Evolutionary conservation across 805 yeast genomes (phyloP).

Genomic region (Wickerhamiella parazyma): DNA sequence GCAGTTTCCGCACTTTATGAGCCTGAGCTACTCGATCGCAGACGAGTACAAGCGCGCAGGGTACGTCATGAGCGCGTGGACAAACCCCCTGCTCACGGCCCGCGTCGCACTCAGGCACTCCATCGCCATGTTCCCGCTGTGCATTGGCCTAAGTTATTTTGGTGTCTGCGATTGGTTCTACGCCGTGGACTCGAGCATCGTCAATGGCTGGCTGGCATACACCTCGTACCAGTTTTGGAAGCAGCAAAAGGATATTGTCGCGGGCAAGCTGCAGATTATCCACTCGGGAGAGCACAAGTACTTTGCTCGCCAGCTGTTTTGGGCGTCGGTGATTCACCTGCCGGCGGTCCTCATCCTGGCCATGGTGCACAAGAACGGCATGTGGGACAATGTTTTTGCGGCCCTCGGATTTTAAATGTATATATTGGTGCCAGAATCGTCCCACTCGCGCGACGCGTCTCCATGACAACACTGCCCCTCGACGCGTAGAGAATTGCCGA

Average conservation of each 20-base stretch:
- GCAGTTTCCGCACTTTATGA: conserved; percentile 97
- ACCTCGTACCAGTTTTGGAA: conserved; percentile 74
- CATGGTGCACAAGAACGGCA: conserved; percentile 88
- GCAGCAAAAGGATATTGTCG: conserved; percentile 42
- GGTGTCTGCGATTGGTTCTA: conserved; percentile 74
- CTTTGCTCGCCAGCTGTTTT: conserved; percentile 74
- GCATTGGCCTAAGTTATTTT: conserved; percentile 65
- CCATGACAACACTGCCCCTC: no score
- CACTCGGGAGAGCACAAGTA: conserved; percentile 31
- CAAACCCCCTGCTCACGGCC: conserved; percentile 81
- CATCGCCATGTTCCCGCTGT: conserved; percentile 83
- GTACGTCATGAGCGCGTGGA: conserved; percentile 94
- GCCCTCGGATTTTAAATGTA: not conserved
- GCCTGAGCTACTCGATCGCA: conserved; percentile 75
- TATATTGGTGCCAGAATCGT: no score
- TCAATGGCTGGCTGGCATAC: conserved; percentile 76
- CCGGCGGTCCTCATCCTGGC: conserved; percentile 85
- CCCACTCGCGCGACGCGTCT: no score
- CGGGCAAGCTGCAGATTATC: conserved; percentile 6
- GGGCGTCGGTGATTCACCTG: conserved; percentile 90
- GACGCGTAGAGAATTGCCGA: no score
- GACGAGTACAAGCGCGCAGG: conserved; percentile 87
- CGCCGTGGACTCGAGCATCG: conserved; percentile 62
- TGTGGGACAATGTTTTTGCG: conserved; percentile 61
- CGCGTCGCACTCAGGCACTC: conserved; percentile 87